A percentile compares a stretch with the other conserved stretches of the same genome.
phyloP scores from a whole-genome alignment of 1,284 basidiomycete species.

The Ustilago lituana region DNA sequence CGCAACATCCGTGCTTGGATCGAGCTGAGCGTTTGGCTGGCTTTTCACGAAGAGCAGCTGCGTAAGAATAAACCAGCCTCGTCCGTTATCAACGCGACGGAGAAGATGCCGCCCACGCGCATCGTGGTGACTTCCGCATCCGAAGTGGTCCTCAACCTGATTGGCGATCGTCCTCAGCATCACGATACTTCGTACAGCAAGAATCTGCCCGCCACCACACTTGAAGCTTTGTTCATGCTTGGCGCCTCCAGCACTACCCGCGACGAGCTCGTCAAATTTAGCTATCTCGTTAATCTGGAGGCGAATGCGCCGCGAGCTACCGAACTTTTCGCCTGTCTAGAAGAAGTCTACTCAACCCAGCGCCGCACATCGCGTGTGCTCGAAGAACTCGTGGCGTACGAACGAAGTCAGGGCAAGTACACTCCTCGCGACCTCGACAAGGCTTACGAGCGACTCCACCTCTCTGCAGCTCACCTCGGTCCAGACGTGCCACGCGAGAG shows the following conservation, averaged over 20 bases:
- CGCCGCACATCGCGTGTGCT: conserved; percentile 35
- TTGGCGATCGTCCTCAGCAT: conserved; percentile 27
- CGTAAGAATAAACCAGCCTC: conserved; percentile 17
- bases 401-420: conserved; percentile 37
- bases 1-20: conserved; percentile 50
- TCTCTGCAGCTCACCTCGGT: conserved; percentile 28
- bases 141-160: conserved; percentile 23
- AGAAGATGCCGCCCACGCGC: conserved; percentile 11
- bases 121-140: conserved; percentile 10
- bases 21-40: conserved; percentile 43
- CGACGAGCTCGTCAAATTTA: conserved; percentile 50
- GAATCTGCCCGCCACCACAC: conserved; percentile 9
- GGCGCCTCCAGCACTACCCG: conserved; percentile 27
- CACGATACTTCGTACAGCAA: conserved; percentile 16
- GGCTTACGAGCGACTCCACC: conserved; percentile 40
- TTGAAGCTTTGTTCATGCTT: conserved; percentile 26
- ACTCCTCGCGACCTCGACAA: conserved; percentile 33
- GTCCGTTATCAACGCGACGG: neutral
- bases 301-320: conserved; percentile 3
- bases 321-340: conserved; percentile 33
- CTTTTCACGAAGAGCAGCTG: conserved; percentile 23
- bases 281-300: conserved; percentile 42
- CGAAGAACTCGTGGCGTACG: conserved; percentile 39
- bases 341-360: conserved; percentile 26
- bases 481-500: conserved; percentile 20